Evolutionary conservation across 495 filamentous ascomycete genomes (phyloP).

Genomic region (Neurospora hispaniola): DNA sequence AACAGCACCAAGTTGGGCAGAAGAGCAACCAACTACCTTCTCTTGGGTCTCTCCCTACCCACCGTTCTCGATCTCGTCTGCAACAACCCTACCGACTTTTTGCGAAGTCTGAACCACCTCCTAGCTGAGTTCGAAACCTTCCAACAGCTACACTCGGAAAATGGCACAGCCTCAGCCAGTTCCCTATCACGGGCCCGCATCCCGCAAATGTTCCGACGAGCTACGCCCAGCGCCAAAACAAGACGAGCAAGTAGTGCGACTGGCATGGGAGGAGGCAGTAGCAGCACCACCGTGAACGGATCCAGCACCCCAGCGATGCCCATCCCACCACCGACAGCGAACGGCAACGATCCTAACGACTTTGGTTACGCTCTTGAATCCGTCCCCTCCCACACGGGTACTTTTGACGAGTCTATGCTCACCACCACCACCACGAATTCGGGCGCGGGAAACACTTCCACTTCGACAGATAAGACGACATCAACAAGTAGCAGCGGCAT

Average conservation of each 20-base stretch:
- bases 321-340: background rate
- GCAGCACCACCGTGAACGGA: background rate
- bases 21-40: constrained; percentile 81
- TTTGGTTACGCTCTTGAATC: constrained; percentile 14
- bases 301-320: background rate
- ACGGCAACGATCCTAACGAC: background rate
- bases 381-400: background rate
- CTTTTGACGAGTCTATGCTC: background rate
- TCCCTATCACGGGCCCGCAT: constrained; percentile 68
- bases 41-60: constrained; percentile 85
- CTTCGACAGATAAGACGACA: background rate
- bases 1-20: constrained; percentile 70
- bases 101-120: constrained; percentile 76
- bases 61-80: constrained; percentile 78
- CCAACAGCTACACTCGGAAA: constrained; percentile 71
- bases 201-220: constrained; percentile 81
- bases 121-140: constrained; percentile 88
- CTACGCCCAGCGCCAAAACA: constrained; percentile 43
- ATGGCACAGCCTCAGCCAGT: constrained; percentile 50
- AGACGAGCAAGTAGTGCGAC: constrained; percentile 56
- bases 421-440: background rate
- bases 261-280: constrained; percentile 30
- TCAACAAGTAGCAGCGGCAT: constrained; percentile 2
- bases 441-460: background rate
- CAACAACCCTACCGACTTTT: constrained; percentile 66